A percentile compares a stretch with the other conserved stretches of the same genome.
Conservation (phyloP, 2,329 filamentous ascomycete genomes). For the Didymella keratinophila region DNA sequence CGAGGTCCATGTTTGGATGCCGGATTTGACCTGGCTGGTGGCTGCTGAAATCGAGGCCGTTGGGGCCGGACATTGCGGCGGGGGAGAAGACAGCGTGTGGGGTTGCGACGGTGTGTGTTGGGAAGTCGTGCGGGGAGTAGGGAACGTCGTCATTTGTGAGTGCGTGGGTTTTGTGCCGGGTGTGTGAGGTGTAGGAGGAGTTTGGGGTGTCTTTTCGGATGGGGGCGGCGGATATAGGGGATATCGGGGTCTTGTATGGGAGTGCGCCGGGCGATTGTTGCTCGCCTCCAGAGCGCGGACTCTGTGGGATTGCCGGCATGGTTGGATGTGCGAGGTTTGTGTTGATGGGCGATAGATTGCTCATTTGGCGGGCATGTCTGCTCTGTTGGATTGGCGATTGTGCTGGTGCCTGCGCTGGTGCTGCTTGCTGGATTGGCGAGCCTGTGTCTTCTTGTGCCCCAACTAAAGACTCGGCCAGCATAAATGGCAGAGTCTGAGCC, state of each 20-base stretch:
- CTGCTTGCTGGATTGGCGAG: background rate
- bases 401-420: slow-evolving; percentile 25
- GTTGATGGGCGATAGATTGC: slow-evolving; percentile 44
- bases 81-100: slow-evolving; percentile 49
- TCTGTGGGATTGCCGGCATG: slow-evolving; percentile 40
- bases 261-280: slow-evolving; percentile 31
- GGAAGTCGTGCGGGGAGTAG: slow-evolving; percentile 47
- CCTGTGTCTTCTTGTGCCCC: slow-evolving; percentile 4
- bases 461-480: slow-evolving; percentile 36
- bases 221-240: slow-evolving; percentile 37
- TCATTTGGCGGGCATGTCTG: slow-evolving; percentile 44
- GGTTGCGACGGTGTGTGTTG: slow-evolving; percentile 30
- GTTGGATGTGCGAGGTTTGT: slow-evolving; percentile 34
- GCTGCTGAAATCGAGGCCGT: slow-evolving; percentile 45
- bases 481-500: slow-evolving; percentile 30
- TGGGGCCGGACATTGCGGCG: slow-evolving; percentile 49
- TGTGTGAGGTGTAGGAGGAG: slow-evolving; percentile 14
- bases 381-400: slow-evolving; percentile 26
- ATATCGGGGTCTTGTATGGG: slow-evolving; percentile 40
- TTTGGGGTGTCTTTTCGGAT: slow-evolving; percentile 33
- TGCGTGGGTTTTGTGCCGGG: slow-evolving; percentile 21
- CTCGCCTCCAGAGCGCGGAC: slow-evolving; percentile 31
- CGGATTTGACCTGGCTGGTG: slow-evolving; percentile 54
- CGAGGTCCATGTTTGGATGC: slow-evolving; percentile 51
- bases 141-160: slow-evolving; percentile 31